A percentile compares a stretch with the other conserved stretches of the same genome.
Evolutionary conservation across 1,284 basidiomycete genomes (phyloP).

Genomic region (Pseudozyma flocculosa): DNA sequence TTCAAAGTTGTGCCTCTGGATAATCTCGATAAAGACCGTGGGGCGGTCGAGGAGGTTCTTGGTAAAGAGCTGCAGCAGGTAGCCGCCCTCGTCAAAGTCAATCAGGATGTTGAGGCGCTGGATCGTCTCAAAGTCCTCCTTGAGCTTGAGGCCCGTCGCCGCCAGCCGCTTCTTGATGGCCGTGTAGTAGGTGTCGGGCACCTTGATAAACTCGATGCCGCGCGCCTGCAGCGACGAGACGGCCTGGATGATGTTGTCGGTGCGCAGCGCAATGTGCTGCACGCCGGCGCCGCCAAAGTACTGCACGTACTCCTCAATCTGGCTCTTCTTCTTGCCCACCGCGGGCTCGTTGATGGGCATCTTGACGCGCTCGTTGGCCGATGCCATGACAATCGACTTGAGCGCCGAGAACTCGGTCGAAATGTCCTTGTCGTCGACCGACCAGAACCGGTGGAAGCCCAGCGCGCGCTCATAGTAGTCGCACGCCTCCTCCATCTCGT

Average conservation of each 20-base stretch:
- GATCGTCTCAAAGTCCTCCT: constrained; percentile 10
- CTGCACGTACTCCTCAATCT: constrained; percentile 17
- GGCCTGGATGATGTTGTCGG: constrained; percentile 14
- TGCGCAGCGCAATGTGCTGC: constrained; percentile 18
- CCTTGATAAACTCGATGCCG: constrained; percentile 15
- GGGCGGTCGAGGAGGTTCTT: constrained; percentile 14
- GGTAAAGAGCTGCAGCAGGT: constrained; percentile 17
- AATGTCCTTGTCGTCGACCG: constrained; percentile 19
- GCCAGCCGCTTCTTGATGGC: constrained; percentile 1
- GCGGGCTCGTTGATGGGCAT: constrained; percentile 21
- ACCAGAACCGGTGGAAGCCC: constrained; percentile 17
- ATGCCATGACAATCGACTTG: constrained; percentile 13
- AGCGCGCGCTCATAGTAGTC: constrained; percentile 17
- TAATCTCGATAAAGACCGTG: constrained; percentile 17
- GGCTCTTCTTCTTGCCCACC: constrained; percentile 8
- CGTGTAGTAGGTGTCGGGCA: constrained; percentile 13
- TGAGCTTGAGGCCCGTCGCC: constrained; percentile 4
- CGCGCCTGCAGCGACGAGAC: constrained; percentile 7
- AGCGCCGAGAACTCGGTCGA: constrained; percentile 16
- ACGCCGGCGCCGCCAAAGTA: constrained; percentile 13
- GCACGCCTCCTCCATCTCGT: constrained; percentile 14
- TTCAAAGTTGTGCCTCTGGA: constrained; percentile 11
- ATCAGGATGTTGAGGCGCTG: constrained; percentile 9
- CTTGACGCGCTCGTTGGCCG: constrained; percentile 12
- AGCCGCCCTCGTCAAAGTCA: constrained; percentile 19